Percentiles rank a stretch among this genome's conserved stretches.
phyloP scores from a whole-genome alignment of 2,329 filamentous ascomycete genomes.

The Penicillium glabrum region DNA sequence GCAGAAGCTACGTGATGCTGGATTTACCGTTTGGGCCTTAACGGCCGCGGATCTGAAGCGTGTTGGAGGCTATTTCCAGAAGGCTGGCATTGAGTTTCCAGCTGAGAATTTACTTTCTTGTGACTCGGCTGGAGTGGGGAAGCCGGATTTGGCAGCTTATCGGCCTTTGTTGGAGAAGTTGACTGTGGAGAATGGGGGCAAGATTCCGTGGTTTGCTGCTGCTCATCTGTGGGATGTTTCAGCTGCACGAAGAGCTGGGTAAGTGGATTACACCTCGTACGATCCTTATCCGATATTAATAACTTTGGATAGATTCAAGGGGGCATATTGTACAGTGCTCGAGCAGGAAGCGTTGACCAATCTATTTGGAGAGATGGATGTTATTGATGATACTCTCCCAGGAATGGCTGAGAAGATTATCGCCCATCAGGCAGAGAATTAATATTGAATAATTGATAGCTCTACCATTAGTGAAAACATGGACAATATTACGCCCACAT shows the following conservation, averaged over 20 bases:
- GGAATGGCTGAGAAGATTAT: slow-evolving; percentile 32
- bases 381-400: slow-evolving; percentile 25
- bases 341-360: slow-evolving; percentile 25
- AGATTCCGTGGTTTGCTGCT: slow-evolving; percentile 30
- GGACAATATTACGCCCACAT: background rate
- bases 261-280: background rate
- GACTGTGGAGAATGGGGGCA: slow-evolving; percentile 14
- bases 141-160: slow-evolving; percentile 28
- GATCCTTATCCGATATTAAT: background rate
- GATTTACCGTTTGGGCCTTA: slow-evolving; percentile 30
- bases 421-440: slow-evolving; percentile 12
- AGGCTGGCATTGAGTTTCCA: slow-evolving; percentile 24
- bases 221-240: slow-evolving; percentile 34
- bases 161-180: slow-evolving; percentile 22
- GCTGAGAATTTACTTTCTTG: slow-evolving; percentile 27
- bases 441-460: background rate
- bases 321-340: slow-evolving; percentile 24
- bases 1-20: slow-evolving; percentile 31
- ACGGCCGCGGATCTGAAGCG: slow-evolving; percentile 27
- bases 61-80: slow-evolving; percentile 26
- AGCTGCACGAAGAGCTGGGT: slow-evolving; percentile 26
- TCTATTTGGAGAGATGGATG: slow-evolving; percentile 31
- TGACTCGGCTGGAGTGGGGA: slow-evolving; percentile 26
- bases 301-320: slow-evolving; percentile 20
- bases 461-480: background rate